Evolutionary conservation across 371 early-diverging fungal genomes (phyloP).

Genomic region (Mucor irregularis): DNA sequence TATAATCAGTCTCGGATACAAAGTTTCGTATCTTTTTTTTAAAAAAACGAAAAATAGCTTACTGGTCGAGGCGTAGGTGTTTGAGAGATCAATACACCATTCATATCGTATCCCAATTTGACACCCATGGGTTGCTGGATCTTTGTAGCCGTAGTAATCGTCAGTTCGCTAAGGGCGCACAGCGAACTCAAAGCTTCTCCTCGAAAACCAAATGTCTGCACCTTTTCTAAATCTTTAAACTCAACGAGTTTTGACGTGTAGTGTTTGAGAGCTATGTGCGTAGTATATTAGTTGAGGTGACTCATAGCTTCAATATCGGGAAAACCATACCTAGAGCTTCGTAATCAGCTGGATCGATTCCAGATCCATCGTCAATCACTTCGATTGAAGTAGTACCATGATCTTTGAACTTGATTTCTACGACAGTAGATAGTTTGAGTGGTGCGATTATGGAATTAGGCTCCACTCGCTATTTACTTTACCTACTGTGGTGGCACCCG

Average conservation of each 20-base stretch:
- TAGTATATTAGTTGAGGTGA: neutral
- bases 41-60: neutral
- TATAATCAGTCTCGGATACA: neutral
- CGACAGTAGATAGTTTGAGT: too few relatives aligned
- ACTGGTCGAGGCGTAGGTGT: conserved; percentile 57
- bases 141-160: conserved; percentile 68
- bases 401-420: conserved; percentile 82
- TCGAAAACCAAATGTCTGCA: conserved; percentile 81
- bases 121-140: conserved; percentile 67
- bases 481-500: conserved; percentile 84
- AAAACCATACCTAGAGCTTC: conserved; percentile 57
- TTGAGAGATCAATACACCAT: conserved; percentile 51
- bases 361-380: conserved; percentile 87
- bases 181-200: conserved; percentile 87
- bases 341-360: conserved; percentile 68
- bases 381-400: conserved; percentile 75
- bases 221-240: conserved; percentile 69
- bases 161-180: conserved; percentile 63
- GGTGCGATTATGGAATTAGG: neutral
- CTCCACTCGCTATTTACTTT: neutral
- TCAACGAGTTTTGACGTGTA: conserved; percentile 78
- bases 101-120: conserved; percentile 67
- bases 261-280: conserved; percentile 60
- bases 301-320: neutral
- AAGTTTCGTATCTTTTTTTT: neutral